Conservation (phyloP, 768 basidiomycete species). For the Sporobolomyces pararoseus region DNA sequence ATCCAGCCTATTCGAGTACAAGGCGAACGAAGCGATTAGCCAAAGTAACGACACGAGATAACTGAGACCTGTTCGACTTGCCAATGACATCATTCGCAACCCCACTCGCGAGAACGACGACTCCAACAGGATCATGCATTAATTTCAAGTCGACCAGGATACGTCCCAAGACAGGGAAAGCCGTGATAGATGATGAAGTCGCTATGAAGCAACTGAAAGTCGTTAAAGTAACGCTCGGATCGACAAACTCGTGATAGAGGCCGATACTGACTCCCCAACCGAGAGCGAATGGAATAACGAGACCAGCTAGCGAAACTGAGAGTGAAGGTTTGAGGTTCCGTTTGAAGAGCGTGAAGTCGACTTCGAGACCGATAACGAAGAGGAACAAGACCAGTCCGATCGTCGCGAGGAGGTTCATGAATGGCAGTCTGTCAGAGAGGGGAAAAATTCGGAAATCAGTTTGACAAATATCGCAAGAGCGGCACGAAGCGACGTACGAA, state of each 20-base stretch:
- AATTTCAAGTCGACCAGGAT: constrained; percentile 65
- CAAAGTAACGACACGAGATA: too few species aligned
- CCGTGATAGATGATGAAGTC: constrained; percentile 65
- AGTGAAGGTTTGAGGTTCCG: constrained; percentile 61
- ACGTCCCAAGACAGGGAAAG: constrained; percentile 57
- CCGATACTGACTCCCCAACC: constrained; percentile 73
- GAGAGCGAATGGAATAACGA: constrained; percentile 72
- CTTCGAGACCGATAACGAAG: constrained; percentile 83
- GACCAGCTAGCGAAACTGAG: constrained; percentile 63
- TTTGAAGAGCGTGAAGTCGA: constrained; percentile 67
- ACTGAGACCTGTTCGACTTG: too few species aligned
- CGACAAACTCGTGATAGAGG: constrained; percentile 64
- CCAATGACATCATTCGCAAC: constrained; percentile 61
- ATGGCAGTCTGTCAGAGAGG: constrained; percentile 48
- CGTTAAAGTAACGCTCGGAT: constrained; percentile 61
- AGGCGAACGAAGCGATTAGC: too few species aligned
- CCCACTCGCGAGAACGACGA: constrained; percentile 75
- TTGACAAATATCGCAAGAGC: background rate
- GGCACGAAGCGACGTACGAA: constrained; percentile 67
- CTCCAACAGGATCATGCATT: constrained; percentile 77
- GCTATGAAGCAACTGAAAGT: constrained; percentile 75
- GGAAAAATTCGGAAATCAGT: background rate
- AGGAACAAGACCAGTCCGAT: constrained; percentile 55
- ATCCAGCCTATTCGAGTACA: constrained; percentile 69
- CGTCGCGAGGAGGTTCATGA: constrained; percentile 68